Base-by-base conservation (phyloP, 1,284 basidiomycete genomes). In the Porodaedalea pini region DNA sequence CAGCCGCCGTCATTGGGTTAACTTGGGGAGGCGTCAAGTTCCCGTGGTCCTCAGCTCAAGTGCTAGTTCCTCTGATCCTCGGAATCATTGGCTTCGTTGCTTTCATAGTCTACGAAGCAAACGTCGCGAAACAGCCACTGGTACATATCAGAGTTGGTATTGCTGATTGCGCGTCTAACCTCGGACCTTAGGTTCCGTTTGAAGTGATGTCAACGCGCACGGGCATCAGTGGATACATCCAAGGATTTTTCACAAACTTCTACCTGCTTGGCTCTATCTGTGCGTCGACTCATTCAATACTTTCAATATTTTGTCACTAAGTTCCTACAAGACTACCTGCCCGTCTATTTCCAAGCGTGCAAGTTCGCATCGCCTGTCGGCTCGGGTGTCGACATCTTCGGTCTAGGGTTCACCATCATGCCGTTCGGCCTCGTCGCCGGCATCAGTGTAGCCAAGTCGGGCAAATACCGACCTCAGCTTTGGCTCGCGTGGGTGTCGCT, bases 271-370 rank as follows among this genome's bases (percentile, higher is more conserved):
- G 59, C 7, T 51, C 17, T 3, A 51, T 66, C 5, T 37, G 11
- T 66, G 63, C 5, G 62, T n/a, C 45, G 51, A 23, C 41, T 52
- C 15, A 10, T 51, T 7, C 21, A 13, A 2, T 4, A 13, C 17
- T 13, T 31, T 53, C 59, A 4, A 31, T 53, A 19, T 17, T 7
- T 6, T 8, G 21, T 36, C n/a, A n/a, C n/a, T 10, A 15, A 13
- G 15, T 29, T 41, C 37, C 32, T 43, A 11, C 5, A 37, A 71
- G 69, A 68, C 51, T 72, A 68, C 54, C 31, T 71, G 4, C 70
- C 73, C 1, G 71, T 74, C 0, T 81, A 77, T 64, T 78, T 78
- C 61, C 79, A 81, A 67, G 75, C 71, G 2, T 74, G 75, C 60
- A 73, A 75, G 47, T 73, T 70, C 11, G 71, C 74, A 3, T 71